Conservation (phyloP, 768 basidiomycete genomes). For the Tricholoma saponaceum region DNA sequence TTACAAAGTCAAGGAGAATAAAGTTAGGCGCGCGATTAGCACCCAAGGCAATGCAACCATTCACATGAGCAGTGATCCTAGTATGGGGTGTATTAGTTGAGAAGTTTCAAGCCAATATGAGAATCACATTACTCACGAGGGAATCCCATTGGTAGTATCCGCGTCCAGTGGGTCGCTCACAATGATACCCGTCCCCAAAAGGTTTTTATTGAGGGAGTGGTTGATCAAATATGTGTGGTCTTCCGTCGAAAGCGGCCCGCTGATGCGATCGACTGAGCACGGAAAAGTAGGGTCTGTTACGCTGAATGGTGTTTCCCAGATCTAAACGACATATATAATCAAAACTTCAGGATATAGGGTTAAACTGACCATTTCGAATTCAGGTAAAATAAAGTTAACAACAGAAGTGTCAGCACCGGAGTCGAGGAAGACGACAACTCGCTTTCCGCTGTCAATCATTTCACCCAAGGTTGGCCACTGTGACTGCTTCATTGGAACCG, state of each 20-base stretch:
- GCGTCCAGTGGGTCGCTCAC: constrained; percentile 35
- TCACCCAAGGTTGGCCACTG: constrained; percentile 65
- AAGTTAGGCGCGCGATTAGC: constrained; percentile 47
- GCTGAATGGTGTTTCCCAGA: constrained; percentile 58
- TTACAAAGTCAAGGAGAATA: constrained; percentile 48
- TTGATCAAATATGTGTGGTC: constrained; percentile 61
- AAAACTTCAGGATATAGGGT: neutral
- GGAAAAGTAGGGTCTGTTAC: constrained; percentile 48
- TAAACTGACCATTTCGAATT: constrained; percentile 48
- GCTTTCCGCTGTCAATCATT: constrained; percentile 56
- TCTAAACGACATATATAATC: constrained; percentile 22
- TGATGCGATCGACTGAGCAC: constrained; percentile 48
- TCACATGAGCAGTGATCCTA: constrained; percentile 38
- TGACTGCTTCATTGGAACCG: constrained; percentile 33
- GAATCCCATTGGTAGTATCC: constrained; percentile 32
- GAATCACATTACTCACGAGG: constrained; percentile 27
- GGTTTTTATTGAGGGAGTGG: constrained; percentile 48
- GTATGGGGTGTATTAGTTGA: neutral
- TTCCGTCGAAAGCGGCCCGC: constrained; percentile 39
- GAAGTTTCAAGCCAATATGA: neutral
- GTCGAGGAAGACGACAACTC: constrained; percentile 63
- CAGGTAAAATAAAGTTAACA: constrained; percentile 51
- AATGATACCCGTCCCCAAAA: constrained; percentile 35
- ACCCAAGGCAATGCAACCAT: constrained; percentile 39
- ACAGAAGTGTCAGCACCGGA: constrained; percentile 34